These are phyloP conservation scores for Umbelopsis sp. DNA, from an alignment of 192 early-diverging fungal genomes.

Conservation along the genomic window DNA sequence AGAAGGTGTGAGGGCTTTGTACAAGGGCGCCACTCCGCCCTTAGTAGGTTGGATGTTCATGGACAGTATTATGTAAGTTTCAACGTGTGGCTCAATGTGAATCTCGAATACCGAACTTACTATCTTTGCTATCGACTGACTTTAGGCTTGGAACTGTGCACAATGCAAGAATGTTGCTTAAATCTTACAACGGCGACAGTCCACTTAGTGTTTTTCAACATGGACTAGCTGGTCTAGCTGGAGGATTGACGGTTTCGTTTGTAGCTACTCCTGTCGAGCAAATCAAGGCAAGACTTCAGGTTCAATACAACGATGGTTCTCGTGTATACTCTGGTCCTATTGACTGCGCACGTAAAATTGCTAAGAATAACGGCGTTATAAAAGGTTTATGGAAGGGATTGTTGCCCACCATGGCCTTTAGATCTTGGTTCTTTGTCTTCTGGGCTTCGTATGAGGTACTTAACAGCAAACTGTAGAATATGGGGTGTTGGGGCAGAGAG, in stretches of 20 bases:
- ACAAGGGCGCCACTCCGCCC: conserved; percentile 93
- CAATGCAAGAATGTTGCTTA: conserved; percentile 73
- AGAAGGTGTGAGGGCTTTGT: conserved; percentile 77
- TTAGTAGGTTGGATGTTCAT: conserved; percentile 90
- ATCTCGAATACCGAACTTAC: no score
- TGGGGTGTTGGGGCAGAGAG: background rate
- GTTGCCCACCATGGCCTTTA: conserved; percentile 77
- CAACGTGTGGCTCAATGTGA: background rate
- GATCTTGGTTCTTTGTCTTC: conserved; percentile 81
- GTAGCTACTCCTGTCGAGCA: conserved; percentile 82
- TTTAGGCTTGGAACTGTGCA: conserved; percentile 81
- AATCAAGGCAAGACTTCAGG: conserved; percentile 70
- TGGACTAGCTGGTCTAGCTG: conserved; percentile 66
- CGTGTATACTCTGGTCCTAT: conserved; percentile 84
- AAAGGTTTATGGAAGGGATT: conserved; percentile 85
- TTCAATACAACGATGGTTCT: conserved; percentile 70
- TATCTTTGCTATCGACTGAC: no score
- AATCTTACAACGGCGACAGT: conserved; percentile 56
- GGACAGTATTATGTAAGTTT: conserved; percentile 69
- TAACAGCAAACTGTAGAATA: no score
- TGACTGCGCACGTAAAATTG: conserved; percentile 79
- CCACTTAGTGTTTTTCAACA: conserved; percentile 69
- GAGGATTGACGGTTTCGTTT: conserved; percentile 80
- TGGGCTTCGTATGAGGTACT: conserved; percentile 69
- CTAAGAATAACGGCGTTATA: conserved; percentile 72